Evolutionary conservation across 371 early-diverging fungal species (phyloP).

Genomic region (Lichtheimia corymbifera): DNA sequence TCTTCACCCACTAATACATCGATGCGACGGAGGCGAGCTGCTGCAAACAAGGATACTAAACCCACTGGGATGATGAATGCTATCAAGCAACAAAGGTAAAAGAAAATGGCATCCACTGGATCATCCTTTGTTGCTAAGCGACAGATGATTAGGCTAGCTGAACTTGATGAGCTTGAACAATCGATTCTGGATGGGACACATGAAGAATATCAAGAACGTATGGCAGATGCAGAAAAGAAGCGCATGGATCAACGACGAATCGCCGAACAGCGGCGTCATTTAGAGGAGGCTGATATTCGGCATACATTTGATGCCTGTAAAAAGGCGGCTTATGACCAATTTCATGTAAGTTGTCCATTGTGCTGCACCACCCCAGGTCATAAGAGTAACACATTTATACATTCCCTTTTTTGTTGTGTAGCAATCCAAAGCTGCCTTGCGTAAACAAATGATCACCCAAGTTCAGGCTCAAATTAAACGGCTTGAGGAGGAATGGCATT

Average conservation of each 20-base stretch:
- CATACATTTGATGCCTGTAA: constrained; percentile 17
- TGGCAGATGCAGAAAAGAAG: constrained; percentile 16
- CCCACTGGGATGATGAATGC: constrained; percentile 13
- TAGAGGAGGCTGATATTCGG: constrained; percentile 17
- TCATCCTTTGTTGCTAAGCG: neutral
- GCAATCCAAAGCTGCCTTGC: constrained; percentile 17
- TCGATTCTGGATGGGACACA: constrained; percentile 18
- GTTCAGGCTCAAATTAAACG: constrained; percentile 22
- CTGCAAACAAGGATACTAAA: constrained; percentile 6
- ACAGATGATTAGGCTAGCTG: constrained; percentile 12
- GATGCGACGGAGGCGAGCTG: constrained; percentile 7
- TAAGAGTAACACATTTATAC: constrained; percentile 2
- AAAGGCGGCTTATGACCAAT: constrained; percentile 25
- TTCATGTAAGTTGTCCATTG: constrained; percentile 16
- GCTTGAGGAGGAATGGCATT: constrained; percentile 22
- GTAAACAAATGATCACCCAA: constrained; percentile 18
- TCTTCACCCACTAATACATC: neutral
- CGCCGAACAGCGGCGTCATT: constrained; percentile 11
- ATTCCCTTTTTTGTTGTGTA: constrained; percentile 9
- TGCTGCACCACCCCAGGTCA: constrained; percentile 4
- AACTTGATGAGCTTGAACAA: constrained; percentile 21
- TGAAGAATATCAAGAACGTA: constrained; percentile 16
- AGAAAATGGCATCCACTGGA: neutral
- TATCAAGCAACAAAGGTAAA: constrained; percentile 8
- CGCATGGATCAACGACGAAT: constrained; percentile 10